A percentile compares a stretch with the other conserved stretches of the same genome.
Evolutionary conservation across 306 rosid species (phyloP).

Genomic region (Vicia sativa): DNA sequence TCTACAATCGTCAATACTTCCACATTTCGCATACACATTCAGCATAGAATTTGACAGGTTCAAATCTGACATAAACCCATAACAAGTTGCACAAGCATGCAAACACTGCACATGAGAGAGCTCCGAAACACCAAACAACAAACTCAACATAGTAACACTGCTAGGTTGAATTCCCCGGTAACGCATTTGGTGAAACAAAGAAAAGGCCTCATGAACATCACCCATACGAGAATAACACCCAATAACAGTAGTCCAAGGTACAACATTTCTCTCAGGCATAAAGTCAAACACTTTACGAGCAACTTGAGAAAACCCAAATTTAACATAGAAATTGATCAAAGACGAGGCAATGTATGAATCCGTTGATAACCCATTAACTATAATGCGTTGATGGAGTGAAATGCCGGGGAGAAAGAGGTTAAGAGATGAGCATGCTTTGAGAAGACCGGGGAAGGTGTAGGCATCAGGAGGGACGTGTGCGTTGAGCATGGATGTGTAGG

Average conservation of each 20-base stretch:
- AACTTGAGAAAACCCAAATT: slow-evolving; percentile 38
- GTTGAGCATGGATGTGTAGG: slow-evolving; percentile 59
- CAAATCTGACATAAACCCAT: slow-evolving; percentile 62
- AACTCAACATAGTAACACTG: slow-evolving; percentile 60
- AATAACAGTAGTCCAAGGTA: slow-evolving; percentile 83
- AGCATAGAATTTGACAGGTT: slow-evolving; percentile 59
- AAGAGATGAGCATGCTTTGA: slow-evolving; percentile 72
- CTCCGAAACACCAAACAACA: slow-evolving; percentile 58
- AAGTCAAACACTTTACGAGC: slow-evolving; percentile 65
- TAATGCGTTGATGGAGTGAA: slow-evolving; percentile 55
- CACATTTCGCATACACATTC: slow-evolving; percentile 65
- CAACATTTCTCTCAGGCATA: slow-evolving; percentile 69
- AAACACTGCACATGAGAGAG: slow-evolving; percentile 52
- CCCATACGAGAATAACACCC: slow-evolving; percentile 62
- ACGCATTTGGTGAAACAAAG: slow-evolving; percentile 56
- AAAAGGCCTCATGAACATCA: slow-evolving; percentile 44
- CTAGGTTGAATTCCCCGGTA: slow-evolving; percentile 56
- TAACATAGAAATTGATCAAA: slow-evolving; percentile 58
- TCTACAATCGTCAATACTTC: slow-evolving; percentile 58
- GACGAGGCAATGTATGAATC: slow-evolving; percentile 69
- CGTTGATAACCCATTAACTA: slow-evolving; percentile 53
- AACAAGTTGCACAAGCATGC: slow-evolving; percentile 62
- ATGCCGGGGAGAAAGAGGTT: slow-evolving; percentile 48
- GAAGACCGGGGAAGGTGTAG: slow-evolving; percentile 67
- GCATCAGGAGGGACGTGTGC: slow-evolving; percentile 58